phyloP scores from a whole-genome alignment of 352 stramenopile species.

The Phytophthora uliginosa region DNA sequence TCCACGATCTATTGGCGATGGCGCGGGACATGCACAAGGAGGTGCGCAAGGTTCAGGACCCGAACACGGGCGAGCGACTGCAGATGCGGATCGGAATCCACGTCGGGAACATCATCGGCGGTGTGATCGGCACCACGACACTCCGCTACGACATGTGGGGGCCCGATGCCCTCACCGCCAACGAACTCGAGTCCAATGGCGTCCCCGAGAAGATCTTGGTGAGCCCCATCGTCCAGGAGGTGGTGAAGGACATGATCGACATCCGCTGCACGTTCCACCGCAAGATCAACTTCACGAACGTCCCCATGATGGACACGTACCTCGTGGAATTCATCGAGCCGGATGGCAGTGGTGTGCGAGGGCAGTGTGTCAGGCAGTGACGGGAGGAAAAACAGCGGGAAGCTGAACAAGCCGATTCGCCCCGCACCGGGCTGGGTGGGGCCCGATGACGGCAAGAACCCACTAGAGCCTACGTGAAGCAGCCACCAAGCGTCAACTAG shows the following conservation, averaged over 20 bases:
- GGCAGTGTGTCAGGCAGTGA: background rate
- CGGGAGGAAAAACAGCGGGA: conserved; percentile 23
- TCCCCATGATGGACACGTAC: conserved; percentile 88
- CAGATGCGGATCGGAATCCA: conserved; percentile 93
- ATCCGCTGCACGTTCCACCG: conserved; percentile 87
- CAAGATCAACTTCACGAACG: conserved; percentile 85
- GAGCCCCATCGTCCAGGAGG: conserved; percentile 81
- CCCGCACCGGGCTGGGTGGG: conserved; percentile 8
- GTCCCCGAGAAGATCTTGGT: conserved; percentile 86
- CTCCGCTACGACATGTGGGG: conserved; percentile 93
- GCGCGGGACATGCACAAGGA: conserved; percentile 91
- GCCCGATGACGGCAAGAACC: conserved; percentile 21
- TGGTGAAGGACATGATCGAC: conserved; percentile 88
- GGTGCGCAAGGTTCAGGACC: conserved; percentile 84
- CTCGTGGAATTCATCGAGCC: conserved; percentile 83
- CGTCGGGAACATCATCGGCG: conserved; percentile 90
- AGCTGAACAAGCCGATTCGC: conserved; percentile 3
- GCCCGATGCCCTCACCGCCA: conserved; percentile 82
- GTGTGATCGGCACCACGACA: conserved; percentile 88
- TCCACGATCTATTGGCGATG: conserved; percentile 84
- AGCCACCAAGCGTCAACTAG: background rate
- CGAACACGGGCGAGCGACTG: conserved; percentile 84
- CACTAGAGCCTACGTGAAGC: conserved; percentile 9
- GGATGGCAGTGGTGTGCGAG: conserved; percentile 21
- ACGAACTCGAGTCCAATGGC: conserved; percentile 90